These are phyloP conservation scores for Aspergillus ibericus DNA, from an alignment of 2,329 filamentous ascomycete genomes.

Conservation along the genomic window DNA sequence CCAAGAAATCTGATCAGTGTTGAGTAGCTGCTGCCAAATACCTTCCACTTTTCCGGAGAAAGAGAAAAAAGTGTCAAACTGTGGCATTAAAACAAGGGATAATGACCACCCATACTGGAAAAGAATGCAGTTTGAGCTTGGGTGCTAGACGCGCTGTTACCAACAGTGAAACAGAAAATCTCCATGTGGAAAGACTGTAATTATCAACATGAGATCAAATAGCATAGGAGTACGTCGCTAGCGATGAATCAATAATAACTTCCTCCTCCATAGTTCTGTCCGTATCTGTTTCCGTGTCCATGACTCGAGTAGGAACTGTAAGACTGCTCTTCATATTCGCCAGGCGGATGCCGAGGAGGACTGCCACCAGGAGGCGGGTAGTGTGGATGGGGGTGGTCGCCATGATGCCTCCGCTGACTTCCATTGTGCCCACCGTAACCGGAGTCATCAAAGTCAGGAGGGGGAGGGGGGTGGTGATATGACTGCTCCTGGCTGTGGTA, in stretches of 20 bases:
- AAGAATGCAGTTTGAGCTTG: not conserved
- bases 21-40: no score
- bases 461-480: not conserved
- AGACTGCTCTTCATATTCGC: constrained; percentile 6
- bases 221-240: not conserved
- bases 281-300: constrained; percentile 7
- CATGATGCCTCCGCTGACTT: constrained; percentile 1
- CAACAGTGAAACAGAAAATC: not conserved
- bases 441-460: not conserved
- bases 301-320: not conserved
- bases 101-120: not conserved
- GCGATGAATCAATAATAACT: constrained; percentile 4
- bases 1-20: no score
- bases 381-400: constrained; percentile 6
- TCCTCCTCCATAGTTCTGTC: constrained; percentile 6
- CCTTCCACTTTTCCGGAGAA: no score
- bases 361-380: not conserved
- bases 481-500: constrained; percentile 3
- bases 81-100: no score
- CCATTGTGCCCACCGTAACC: not conserved
- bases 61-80: no score
- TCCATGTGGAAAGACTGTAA: not conserved
- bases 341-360: constrained; percentile 1
- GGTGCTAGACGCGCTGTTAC: no score
- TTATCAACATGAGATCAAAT: not conserved